Evolutionary conservation across 176 grass and related monocot species (phyloP).

Genomic region (Ensete glaucum): DNA sequence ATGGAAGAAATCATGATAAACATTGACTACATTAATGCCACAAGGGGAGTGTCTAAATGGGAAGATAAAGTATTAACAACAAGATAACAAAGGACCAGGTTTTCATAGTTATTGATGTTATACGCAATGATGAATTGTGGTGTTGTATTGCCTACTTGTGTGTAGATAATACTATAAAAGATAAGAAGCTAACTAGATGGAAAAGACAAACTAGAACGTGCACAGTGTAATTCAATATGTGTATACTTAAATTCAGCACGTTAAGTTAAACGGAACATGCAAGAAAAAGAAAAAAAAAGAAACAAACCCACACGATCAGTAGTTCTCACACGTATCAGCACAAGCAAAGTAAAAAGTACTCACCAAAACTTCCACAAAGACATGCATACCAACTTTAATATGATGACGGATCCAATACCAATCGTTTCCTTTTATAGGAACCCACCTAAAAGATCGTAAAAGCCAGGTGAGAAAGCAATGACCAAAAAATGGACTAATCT

Average conservation of each 20-base stretch:
- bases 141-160: too few species aligned
- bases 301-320: too few species aligned
- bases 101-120: background rate
- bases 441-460: constrained; percentile 53
- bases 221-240: too few species aligned
- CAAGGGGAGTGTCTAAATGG: background rate
- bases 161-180: too few species aligned
- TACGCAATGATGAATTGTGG: background rate
- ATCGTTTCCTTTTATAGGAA: constrained; percentile 94
- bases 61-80: background rate
- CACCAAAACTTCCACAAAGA: constrained; percentile 81
- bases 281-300: background rate
- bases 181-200: too few species aligned
- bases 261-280: too few species aligned
- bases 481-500: background rate
- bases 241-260: too few species aligned
- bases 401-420: constrained; percentile 99
- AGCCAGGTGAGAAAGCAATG: background rate
- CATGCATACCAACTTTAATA: constrained; percentile 87
- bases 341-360: constrained; percentile 23
- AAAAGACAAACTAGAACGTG: too few species aligned
- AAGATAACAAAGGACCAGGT: background rate
- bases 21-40: background rate
- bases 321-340: background rate
- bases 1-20: background rate